phyloP scores from a whole-genome alignment of 2,329 filamentous ascomycete species.

The Xylariaceae sp. region DNA sequence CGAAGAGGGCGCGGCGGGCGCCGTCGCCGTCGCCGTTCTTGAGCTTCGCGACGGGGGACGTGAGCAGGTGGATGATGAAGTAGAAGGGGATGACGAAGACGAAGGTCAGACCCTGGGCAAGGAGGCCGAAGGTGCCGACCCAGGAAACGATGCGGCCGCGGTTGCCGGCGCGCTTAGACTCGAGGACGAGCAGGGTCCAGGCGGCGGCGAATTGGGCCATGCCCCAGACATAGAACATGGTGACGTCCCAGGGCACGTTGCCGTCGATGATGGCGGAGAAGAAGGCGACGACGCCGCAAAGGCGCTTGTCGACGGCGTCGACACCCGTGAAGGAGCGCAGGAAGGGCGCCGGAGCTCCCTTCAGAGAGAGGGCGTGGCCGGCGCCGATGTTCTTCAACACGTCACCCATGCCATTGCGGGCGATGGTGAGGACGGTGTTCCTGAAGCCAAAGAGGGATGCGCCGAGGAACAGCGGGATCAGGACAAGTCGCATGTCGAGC shows the following conservation, averaged over 20 bases:
- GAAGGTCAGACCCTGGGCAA: slow-evolving; percentile 28
- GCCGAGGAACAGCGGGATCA: slow-evolving; percentile 24
- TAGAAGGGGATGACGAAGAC: slow-evolving; percentile 28
- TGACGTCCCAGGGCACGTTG: slow-evolving; percentile 20
- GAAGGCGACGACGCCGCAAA: slow-evolving; percentile 28
- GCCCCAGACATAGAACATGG: slow-evolving; percentile 26
- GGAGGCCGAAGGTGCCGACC: slow-evolving; percentile 21
- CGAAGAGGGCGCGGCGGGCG: slow-evolving; percentile 25
- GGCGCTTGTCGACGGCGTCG: slow-evolving; percentile 18
- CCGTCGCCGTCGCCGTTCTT: slow-evolving; percentile 19
- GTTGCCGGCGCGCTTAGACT: slow-evolving; percentile 28
- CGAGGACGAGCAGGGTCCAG: slow-evolving; percentile 30
- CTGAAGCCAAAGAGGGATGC: slow-evolving; percentile 24
- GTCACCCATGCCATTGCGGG: slow-evolving; percentile 18
- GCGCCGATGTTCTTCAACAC: slow-evolving; percentile 8
- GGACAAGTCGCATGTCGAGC: slow-evolving; percentile 18
- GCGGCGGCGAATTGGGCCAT: slow-evolving; percentile 28
- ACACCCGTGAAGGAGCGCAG: slow-evolving; percentile 21
- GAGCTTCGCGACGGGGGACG: slow-evolving; percentile 27
- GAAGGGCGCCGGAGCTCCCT: slow-evolving; percentile 24
- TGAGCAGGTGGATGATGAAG: slow-evolving; percentile 29
- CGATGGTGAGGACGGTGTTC: slow-evolving; percentile 15
- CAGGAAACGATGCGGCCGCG: slow-evolving; percentile 25
- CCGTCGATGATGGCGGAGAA: slow-evolving; percentile 28
- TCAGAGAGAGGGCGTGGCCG: slow-evolving; percentile 12